Conservation (phyloP, 768 basidiomycete species). For the Xerocomellus chrysenteron region DNA sequence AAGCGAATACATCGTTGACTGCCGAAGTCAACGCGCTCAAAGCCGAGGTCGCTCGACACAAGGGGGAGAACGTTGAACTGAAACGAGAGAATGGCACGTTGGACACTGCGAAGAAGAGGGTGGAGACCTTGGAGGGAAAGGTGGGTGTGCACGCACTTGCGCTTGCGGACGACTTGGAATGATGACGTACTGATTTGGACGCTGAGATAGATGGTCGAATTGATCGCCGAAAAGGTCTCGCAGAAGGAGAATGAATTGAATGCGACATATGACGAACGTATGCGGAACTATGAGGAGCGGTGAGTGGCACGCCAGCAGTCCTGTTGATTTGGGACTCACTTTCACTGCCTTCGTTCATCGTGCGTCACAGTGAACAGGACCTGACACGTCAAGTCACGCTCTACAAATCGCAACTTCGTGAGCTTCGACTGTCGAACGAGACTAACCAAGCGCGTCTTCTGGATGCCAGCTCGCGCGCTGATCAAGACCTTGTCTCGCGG, state of each 20-base stretch:
- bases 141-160: conserved; percentile 37
- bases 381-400: conserved; percentile 89
- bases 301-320: conserved; percentile 32
- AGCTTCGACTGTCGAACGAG: conserved; percentile 88
- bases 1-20: conserved; percentile 22
- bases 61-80: conserved; percentile 82
- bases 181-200: background rate
- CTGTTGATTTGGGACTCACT: background rate
- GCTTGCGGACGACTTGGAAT: background rate
- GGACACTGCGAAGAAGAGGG: conserved; percentile 72
- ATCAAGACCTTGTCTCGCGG: conserved; percentile 89
- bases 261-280: conserved; percentile 93
- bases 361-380: conserved; percentile 74
- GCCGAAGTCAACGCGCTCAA: conserved; percentile 80
- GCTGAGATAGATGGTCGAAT: conserved; percentile 83
- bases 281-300: conserved; percentile 97
- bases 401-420: conserved; percentile 84
- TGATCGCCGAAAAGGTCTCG: conserved; percentile 84
- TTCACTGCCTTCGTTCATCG: background rate
- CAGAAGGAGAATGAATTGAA: conserved; percentile 97
- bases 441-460: conserved; percentile 89
- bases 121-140: conserved; percentile 82
- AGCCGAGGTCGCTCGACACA: conserved; percentile 65
- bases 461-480: conserved; percentile 89
- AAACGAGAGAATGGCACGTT: conserved; percentile 65